Base-by-base conservation (phyloP, 2,329 filamentous ascomycete species). In the Penicillium rolfsii region DNA sequence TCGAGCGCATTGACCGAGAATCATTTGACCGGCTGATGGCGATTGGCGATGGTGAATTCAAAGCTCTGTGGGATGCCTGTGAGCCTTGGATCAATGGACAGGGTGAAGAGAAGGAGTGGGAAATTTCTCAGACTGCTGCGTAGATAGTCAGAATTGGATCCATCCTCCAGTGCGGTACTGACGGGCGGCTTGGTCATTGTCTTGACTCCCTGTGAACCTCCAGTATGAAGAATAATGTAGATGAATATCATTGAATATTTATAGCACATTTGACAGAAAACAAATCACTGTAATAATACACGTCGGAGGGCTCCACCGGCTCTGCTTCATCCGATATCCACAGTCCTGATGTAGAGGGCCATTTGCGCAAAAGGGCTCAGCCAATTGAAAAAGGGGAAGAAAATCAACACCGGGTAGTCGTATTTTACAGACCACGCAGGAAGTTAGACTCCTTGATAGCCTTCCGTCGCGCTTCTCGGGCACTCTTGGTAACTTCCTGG, bases 381-480 rank as follows among this genome's bases (percentile, higher is more conserved):
- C 53, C 49, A 30, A 33, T 30, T 22, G 30, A 22, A 41, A 46
- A 33, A 43, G 49, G 38, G 52, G 49, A 41, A 64, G 8, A 3
- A 40, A 40, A n/a, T 6, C 52, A 48, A 56, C 50, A 22, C 11
- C 9, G 7, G 11, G n/a, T 33, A 22, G 22, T 28, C 46, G 33
- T 30, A 46, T 49, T 43, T 72, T 76, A 82, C 69, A 82, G 73
- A 28, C 79, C 78, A 57, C 77, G 77, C 71, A 82, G 72, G 74
- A 81, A 82, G 73, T 82, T 82, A 41, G 73, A 73, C 63, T 82
- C 79, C 62, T 78, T 73, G 56, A 82, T 81, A 16, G 69, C 71
- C 71, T 80, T 81, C 60, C 80, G 74, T 62, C 80, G 77, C 5
- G 79, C 79, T 16, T 73, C 73, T 59, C 80, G 73, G 26, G 78